Evolutionary conservation across 805 yeast species (phyloP), one percentile per base, ranked within the genome.

Genomic region (Wickerhamiella occidentalis): DNA sequence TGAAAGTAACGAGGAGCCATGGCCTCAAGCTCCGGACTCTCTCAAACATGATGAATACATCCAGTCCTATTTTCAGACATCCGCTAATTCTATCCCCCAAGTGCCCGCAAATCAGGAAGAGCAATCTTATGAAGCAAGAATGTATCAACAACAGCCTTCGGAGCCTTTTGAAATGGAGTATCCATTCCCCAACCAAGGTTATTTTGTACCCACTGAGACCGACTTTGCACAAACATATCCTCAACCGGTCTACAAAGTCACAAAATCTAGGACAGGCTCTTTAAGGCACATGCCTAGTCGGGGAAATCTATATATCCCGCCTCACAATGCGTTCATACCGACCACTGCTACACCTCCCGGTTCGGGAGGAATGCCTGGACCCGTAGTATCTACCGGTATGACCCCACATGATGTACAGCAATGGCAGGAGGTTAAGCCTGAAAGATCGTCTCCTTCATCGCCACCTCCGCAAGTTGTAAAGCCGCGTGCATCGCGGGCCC

Each of bases 271-370:
- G n/a, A 13, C 19, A 13, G 22, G 25, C 3, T 6, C 25, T 5
- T 19, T 40, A 8, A 22, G 44, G 30, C 44, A 22, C 18, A 23
- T 23, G 44, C 44, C 44, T 21, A 23, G 44, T 25, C 30, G 30
- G 30, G n/a, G 28, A 12, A 30, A 23, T 9, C 21, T 40, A 7
- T 23, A 23, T 9, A 22, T 33, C 19, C 19, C 30, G 23, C 44
- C 44, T 12, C 29, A 9, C 25, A 22, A 15, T 40, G 30, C 44
- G 30, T 23, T n/a, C 11, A n/a, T 23, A 13, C 30, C 29, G 6
- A 18, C 37, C 13, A 30, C 46, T 19, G 18, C 17, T 26, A 29
- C 46, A 6, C 46, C 46, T 3, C 37, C 46, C 3, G 46, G 37
- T 2, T 29, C 36, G 15, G 37, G 36, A 7, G 46, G 37, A 3